Evolutionary conservation across 306 rosid genomes (phyloP), one percentile per base, ranked within the genome.

Genomic region (Inga oerstediana): DNA sequence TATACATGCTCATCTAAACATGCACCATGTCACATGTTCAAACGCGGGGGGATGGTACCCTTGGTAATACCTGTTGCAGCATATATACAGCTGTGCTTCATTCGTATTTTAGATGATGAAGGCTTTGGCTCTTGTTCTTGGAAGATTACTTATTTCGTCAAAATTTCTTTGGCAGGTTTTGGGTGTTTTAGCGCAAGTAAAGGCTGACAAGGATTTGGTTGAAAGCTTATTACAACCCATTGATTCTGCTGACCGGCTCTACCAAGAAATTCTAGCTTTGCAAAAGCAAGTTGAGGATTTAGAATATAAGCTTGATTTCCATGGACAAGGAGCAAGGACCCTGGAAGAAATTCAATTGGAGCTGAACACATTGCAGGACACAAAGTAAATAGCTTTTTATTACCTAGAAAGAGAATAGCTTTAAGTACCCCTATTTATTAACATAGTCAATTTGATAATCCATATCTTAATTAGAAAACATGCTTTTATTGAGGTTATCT

Each of bases 101-200:
- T 34, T 32, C 44, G 15, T 2, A 37, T 34, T 66, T 34, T 27
- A 62, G 39, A 62, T 61, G 67, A 22, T 12, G 19, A 62, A 62
- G 19, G 17, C n/a, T 0, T 37, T 37, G 46, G 45, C 7, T 35
- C 13, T 69, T 37, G 14, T 16, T 68, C 49, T 70, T 10, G 19
- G 19, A 20, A 41, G 24, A 43, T 70, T 70, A 19, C 16, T 70
- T 69, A 52, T 82, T 65, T 32, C 45, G 34, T 66, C 37, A 45
- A 70, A 64, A 64, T 35, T 64, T 30, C 43, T 81, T 54, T 59
- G 86, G 51, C 83, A 95, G 99, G 92, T 91, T 61, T 75, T 93
- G 46, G 97, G 93, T 87, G 92, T 89, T 87, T 88, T 84, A 82
- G 98, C 98, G 78, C 99, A 93, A 85, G 88, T 93, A 27, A 89